A percentile compares a stretch with the other conserved stretches of the same genome.
phyloP scores from a whole-genome alignment of 2,329 filamentous ascomycete genomes.

The Anthostomella pinea region DNA sequence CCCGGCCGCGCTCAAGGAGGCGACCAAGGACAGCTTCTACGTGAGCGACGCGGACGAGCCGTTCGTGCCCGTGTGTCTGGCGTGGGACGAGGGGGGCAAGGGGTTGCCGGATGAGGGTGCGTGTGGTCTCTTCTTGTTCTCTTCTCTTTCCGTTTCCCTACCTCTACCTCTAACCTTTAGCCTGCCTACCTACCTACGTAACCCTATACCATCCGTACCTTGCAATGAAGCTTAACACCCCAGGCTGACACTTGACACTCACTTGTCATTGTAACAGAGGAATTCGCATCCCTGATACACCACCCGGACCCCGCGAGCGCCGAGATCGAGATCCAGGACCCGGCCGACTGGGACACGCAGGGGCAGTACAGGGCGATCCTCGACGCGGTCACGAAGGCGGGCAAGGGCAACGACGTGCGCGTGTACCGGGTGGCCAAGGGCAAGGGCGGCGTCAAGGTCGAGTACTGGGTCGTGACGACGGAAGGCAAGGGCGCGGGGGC shows the following conservation, averaged over 20 bases:
- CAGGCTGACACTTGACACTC: no score
- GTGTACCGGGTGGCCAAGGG: slow-evolving; percentile 70
- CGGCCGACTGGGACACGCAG: slow-evolving; percentile 69
- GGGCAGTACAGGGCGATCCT: slow-evolving; percentile 68
- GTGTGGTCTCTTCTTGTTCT: slow-evolving; percentile 23
- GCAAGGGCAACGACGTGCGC: slow-evolving; percentile 64
- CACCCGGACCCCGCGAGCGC: slow-evolving; percentile 52
- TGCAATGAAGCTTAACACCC: slow-evolving; percentile 2
- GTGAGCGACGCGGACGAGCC: slow-evolving; percentile 81
- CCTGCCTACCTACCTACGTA: no score
- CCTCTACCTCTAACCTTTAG: slow-evolving; percentile 3
- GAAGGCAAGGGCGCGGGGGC: slow-evolving; percentile 50
- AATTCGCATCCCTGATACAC: slow-evolving; percentile 67
- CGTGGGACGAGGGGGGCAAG: slow-evolving; percentile 51
- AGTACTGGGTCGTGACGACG: slow-evolving; percentile 77
- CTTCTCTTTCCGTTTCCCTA: slow-evolving; percentile 7
- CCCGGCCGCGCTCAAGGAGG: slow-evolving; percentile 54
- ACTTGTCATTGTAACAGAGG: slow-evolving; percentile 43
- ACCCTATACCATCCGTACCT: not conserved
- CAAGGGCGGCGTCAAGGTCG: slow-evolving; percentile 59
- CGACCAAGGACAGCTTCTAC: slow-evolving; percentile 61
- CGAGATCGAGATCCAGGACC: slow-evolving; percentile 63
- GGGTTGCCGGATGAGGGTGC: slow-evolving; percentile 61
- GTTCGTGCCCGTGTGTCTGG: slow-evolving; percentile 73
- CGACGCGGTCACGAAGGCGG: slow-evolving; percentile 64